Conservation (phyloP, 371 early-diverging fungal genomes). For the Mortierella sp. region DNA sequence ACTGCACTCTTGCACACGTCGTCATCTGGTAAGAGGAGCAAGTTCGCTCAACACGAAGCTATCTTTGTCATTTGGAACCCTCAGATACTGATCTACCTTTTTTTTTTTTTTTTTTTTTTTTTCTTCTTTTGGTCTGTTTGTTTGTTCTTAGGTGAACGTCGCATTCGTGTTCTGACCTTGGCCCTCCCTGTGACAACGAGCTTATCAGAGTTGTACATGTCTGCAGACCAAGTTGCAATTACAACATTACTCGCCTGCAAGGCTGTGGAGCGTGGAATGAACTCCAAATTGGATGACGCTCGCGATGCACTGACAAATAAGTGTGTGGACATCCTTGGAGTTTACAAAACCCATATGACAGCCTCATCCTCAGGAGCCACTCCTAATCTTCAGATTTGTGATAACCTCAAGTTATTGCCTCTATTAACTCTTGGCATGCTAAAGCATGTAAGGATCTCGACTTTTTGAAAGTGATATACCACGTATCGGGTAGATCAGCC, state of each 20-base stretch:
- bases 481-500: background rate
- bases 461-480: background rate
- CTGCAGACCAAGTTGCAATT: conserved; percentile 90
- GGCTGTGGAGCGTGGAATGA: conserved; percentile 88
- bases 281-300: conserved; percentile 94
- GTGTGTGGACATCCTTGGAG: conserved; percentile 85
- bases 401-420: conserved; percentile 89
- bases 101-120: background rate
- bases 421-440: conserved; percentile 85
- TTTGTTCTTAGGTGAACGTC: conserved; percentile 80
- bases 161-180: conserved; percentile 96
- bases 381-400: conserved; percentile 85
- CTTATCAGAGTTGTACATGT: conserved; percentile 83
- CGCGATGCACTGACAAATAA: conserved; percentile 94
- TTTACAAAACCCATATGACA: conserved; percentile 86
- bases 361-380: conserved; percentile 81
- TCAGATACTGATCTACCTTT: background rate
- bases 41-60: background rate
- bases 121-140: too few species aligned
- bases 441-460: conserved; percentile 69
- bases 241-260: conserved; percentile 88
- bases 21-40: conserved; percentile 59
- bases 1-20: conserved; percentile 96
- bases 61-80: background rate
- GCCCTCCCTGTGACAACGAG: conserved; percentile 89